Conservation (phyloP, 768 basidiomycete species). For the Trametes gibbosa region DNA sequence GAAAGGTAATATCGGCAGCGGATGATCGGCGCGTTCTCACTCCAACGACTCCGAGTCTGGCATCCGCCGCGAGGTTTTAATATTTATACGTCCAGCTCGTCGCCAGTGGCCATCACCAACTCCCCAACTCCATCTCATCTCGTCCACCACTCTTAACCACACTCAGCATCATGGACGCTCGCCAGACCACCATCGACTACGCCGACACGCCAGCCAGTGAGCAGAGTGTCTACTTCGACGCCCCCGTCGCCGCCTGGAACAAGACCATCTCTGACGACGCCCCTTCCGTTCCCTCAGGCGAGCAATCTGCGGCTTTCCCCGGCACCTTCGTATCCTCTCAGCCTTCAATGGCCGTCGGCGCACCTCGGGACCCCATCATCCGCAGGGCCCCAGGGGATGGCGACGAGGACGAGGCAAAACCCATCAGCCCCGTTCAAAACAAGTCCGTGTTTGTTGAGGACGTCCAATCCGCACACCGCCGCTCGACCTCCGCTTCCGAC, state of each 20-base stretch:
- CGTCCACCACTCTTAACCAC: background rate
- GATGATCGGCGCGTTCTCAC: slow-evolving; percentile 6
- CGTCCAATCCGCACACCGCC: background rate
- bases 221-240: slow-evolving; percentile 45
- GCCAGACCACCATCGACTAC: slow-evolving; percentile 18
- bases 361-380: slow-evolving; percentile 9
- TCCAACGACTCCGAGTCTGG: slow-evolving; percentile 16
- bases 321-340: background rate
- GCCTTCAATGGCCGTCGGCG: slow-evolving; percentile 1
- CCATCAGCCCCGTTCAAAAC: background rate
- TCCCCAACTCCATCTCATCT: background rate
- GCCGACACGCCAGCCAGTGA: slow-evolving; percentile 32
- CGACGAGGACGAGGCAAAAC: slow-evolving; percentile 1
- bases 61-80: background rate
- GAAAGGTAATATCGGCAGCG: background rate
- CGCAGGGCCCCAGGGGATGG: slow-evolving; percentile 2
- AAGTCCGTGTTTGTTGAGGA: background rate
- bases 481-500: slow-evolving; percentile 18
- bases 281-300: background rate
- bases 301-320: background rate
- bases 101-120: background rate
- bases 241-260: slow-evolving; percentile 33
- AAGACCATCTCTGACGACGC: slow-evolving; percentile 7
- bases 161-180: background rate
- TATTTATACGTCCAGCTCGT: slow-evolving; percentile 1